Evolutionary conservation across 352 stramenopile species (phyloP), one percentile per base, ranked within the genome.

Genomic region (Phytophthora syringae): DNA sequence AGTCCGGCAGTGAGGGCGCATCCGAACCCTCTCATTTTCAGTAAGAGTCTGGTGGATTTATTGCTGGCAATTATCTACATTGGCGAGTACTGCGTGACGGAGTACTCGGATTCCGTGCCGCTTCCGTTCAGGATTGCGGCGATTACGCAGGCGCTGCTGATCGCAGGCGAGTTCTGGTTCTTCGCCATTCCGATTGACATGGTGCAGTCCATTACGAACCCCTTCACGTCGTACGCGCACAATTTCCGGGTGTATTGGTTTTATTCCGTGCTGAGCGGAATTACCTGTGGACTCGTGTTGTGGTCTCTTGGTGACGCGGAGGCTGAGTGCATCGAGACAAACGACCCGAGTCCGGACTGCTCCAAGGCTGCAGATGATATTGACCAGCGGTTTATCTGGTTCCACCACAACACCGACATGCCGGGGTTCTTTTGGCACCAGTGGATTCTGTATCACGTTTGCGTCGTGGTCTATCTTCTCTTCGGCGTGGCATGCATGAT

Each of bases 161-260:
- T 96, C 43, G 86, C 85, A n/a, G 84, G 84, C 3, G 88, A 96
- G 51, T 95, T 94, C 44, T 95, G 88, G 88, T 96, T 94, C 77
- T 94, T 93, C 52, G 87, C 87, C 18, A 96, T 96, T 62, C 85
- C 84, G 7, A 89, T 95, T 47, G 88, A 96, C 61, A 88, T 96
- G 70, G 80, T 94, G 39, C 87, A 96, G 79, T 94, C 85, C 20
- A 90, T 96, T 60, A 94, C 88, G 21, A 96, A 96, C 64, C 88
- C 88, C 11, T 96, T 96, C 67, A 94, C 88, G 44, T 95, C 86
- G 32, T 96, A 95, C 61, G 70, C 84, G 45, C 67, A 92, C 67
- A 96, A 96, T 67, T 82, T 93, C 16, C 73, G 82, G 6, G 60
- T 92, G 9, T 96, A 96, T 71, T 92, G 85, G 83, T 84, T 94